Base-by-base conservation (phyloP, 257 asterid species). In the Rauvolfia tetraphylla region DNA sequence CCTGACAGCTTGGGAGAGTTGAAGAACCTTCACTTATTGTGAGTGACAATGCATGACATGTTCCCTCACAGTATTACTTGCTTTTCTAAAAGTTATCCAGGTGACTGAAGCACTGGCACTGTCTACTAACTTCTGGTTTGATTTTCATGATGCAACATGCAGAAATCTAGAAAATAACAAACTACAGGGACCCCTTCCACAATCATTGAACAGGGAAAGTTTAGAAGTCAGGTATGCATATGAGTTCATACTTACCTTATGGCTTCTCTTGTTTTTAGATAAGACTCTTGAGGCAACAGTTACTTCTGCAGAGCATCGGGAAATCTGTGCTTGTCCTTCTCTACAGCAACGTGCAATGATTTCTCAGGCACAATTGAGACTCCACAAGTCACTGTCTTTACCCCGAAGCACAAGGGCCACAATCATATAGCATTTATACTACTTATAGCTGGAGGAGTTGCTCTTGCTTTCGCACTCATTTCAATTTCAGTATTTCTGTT, bases 171-270 rank as follows among this genome's bases (percentile, higher is more conserved):
- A 89, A 83, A 88, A 94, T 81, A 94, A 94, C 71, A 89, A 83
- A 83, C 85, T 94, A 61, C 96, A 84, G 82, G 98, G 97, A 48
- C 97, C 97, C 44, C 95, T 94, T n/a, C 98, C 98, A 46, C 87
- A 82, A 68, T 85, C 97, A 56, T 80, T 94, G 78, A 83, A 92
- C 90, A 78, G 91, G 77, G 89, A 88, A 41, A 88, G 89, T 77
- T 79, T 92, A 75, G 87, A 92, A 85, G 86, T 94, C 86, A 88
- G 92, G 98, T 90, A 84, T 59, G 70, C 27, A 51, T 57, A 59
- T 73, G 29, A 79, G 48, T 42, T 58, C 49, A 3, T 22, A 1
- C 0, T 48, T 25, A 5, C 27, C 25, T 31, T 71, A 49, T 79
- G 49, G 62, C 72, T 56, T 73, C 72, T 70, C 59, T n/a, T 70